Conservation (phyloP, 2,329 filamentous ascomycete species). For the Aspergillus persii region DNA sequence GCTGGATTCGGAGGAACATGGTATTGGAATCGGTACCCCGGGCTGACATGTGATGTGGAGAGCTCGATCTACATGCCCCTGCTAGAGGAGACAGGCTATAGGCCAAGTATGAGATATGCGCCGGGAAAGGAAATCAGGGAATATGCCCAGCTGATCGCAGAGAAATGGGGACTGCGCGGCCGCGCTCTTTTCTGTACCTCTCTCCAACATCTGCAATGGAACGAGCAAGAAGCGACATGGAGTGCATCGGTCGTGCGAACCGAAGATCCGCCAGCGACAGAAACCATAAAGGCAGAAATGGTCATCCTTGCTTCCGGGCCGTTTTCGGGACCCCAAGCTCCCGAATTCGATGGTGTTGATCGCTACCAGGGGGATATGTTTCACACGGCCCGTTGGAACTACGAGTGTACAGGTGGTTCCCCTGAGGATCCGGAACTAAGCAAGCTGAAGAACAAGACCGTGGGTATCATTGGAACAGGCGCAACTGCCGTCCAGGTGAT, state of each 20-base stretch:
- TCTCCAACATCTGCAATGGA: too few relatives aligned
- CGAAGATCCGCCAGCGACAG: too few relatives aligned
- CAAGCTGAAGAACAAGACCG: constrained; percentile 31
- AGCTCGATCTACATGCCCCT: constrained; percentile 37
- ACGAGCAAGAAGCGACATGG: constrained; percentile 22
- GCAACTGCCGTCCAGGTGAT: constrained; percentile 44
- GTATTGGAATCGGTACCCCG: constrained; percentile 52
- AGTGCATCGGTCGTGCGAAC: not conserved
- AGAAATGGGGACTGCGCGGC: constrained; percentile 41
- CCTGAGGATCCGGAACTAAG: not conserved
- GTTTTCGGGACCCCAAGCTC: constrained; percentile 19
- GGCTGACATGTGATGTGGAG: constrained; percentile 57
- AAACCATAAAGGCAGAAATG: not conserved
- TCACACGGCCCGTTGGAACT: constrained; percentile 27
- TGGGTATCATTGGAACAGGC: constrained; percentile 47
- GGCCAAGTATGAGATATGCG: constrained; percentile 9
- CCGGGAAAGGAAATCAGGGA: constrained; percentile 10
- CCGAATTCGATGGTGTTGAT: constrained; percentile 13
- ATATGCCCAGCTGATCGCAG: constrained; percentile 10
- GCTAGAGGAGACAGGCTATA: constrained; percentile 15
- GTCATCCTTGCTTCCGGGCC: not conserved
- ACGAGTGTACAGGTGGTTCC: constrained; percentile 9
- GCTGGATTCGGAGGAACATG: constrained; percentile 30
- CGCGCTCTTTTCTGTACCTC: too few relatives aligned
- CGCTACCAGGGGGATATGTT: constrained; percentile 21